Percentiles rank a stretch among this genome's conserved stretches.
Conservation (phyloP, 164 flowering plant genomes). For the Dillenia suffruticosa region DNA sequence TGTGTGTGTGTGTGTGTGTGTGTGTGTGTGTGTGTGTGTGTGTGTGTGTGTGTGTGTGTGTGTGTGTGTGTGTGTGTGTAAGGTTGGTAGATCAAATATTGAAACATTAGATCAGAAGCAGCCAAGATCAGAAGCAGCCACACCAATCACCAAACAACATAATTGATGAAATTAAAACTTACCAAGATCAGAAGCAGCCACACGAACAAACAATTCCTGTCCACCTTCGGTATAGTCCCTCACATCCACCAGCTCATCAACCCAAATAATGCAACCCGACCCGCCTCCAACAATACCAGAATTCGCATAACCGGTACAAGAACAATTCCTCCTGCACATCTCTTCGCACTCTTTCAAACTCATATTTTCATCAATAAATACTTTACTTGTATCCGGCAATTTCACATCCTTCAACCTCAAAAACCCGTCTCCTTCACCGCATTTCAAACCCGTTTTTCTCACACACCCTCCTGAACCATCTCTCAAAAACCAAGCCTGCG, state of each 20-base stretch:
- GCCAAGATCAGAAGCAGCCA: slow-evolving; percentile 52
- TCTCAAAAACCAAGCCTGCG: slow-evolving; percentile 25
- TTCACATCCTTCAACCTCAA: slow-evolving; percentile 18
- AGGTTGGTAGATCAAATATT: background rate
- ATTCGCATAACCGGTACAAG: slow-evolving; percentile 40
- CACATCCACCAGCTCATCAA: slow-evolving; percentile 38
- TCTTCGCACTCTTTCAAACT: slow-evolving; percentile 27
- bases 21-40: too few species aligned
- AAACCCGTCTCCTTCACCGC: slow-evolving; percentile 18
- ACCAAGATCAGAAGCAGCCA: slow-evolving; percentile 51
- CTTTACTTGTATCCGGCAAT: slow-evolving; percentile 17
- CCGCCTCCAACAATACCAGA: slow-evolving; percentile 32
- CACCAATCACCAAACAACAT: slow-evolving; percentile 24
- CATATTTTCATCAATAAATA: slow-evolving; percentile 21
- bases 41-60: too few species aligned
- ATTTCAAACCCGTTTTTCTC: slow-evolving; percentile 19
- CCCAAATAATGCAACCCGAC: slow-evolving; percentile 51
- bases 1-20: too few species aligned
- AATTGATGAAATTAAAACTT: slow-evolving; percentile 4
- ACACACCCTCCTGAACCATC: slow-evolving; percentile 45
- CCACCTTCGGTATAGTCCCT: slow-evolving; percentile 33
- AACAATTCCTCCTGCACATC: slow-evolving; percentile 35
- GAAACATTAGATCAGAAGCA: slow-evolving; percentile 2
- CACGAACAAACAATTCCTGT: slow-evolving; percentile 36
- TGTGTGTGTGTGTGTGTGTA: too few species aligned